Base-by-base conservation (phyloP, 441 rosid genomes). In the Gossypium lobatum region DNA sequence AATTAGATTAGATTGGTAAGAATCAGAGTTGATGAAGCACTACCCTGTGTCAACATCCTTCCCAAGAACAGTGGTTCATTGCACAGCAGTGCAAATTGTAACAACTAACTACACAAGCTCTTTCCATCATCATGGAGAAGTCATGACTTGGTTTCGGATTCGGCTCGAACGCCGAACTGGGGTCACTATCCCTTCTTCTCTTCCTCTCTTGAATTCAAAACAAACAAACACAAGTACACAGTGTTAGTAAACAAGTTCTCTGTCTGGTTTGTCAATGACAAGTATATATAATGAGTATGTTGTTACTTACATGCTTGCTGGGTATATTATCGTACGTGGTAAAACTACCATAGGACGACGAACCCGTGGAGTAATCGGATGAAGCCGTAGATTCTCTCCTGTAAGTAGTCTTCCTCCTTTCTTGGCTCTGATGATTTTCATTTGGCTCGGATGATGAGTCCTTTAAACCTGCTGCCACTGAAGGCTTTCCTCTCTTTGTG, bases 151-250 rank as follows among this genome's bases (percentile, higher is more conserved):
- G 72, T 77, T 86, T 77, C 84, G 82, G 77, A 92, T 83, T 83
- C 95, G 85, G 88, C 90, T 92, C 4, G 97, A 94, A 21, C 98
- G 91, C 80, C 97, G 83, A 55, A 91, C 94, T 1, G 97, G 97
- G 70, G 98, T 94, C 50, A 84, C 65, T 62, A 80, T 75, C 76
- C 75, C 86, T 45, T 87, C 93, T 7, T 85, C 88, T 79, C 80
- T 91, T 67, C 42, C 53, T 60, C 84, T 84, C 90, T 85, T 55
- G 80, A 75, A 53, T 85, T 55, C 81, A 75, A 53, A 70, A 71
- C 45, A 78, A 18, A 2, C 21, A 52, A 31, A 57, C 17, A 34
- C 4, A 75, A 59, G 18, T 48, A 68, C 59, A 61, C 42, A 58
- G 37, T 18, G 60, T 55, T 39, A 70, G 74, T 74, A 67, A 46